Evolutionary conservation across 2,329 filamentous ascomycete genomes (phyloP), one percentile per base, ranked within the genome.

Genomic region (Penicillium hordei): DNA sequence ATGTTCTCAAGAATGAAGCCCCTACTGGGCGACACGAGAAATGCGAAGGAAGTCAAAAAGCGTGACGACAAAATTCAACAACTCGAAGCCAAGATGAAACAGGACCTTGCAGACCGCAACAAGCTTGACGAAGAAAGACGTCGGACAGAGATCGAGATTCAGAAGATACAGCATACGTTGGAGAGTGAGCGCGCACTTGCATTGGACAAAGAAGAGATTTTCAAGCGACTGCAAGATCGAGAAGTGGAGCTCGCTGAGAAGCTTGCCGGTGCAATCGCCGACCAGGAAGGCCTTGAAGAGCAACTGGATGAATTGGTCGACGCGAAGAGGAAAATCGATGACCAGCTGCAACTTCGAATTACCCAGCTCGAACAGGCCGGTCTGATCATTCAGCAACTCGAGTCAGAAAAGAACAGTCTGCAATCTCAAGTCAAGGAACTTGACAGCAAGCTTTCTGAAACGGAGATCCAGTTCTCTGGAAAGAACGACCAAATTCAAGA

Each of bases 141-240:
- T 42, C 89, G 92, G 60, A 90, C 91, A 2, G 90, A 97, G 65
- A 82, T 88, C 15, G 94, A 99, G 69, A 89, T 97, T 68, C 85
- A 93, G 65, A 87, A 90, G 33, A 90, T 97, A 46, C 93, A 97
- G 72, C 91, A 97, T 68, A 96, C 91, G 0, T 82, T 99, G 2
- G 95, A 99, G 74, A 96, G 93, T 64, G 95, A 99, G 75, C 87
- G 94, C 49, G 91, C 93, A n/a, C 82, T 99, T 42, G 94, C 94
- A 1, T 80, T 99, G 5, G 94, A 99, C 76, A 99, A 99, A 73
- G 95, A 99, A 72, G 94, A 99, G 69, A 99, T 99, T 59, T 99
- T 97, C 81, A 95, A 93, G 72, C 86, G 95, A n/a, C 81, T 99
- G 23, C 94, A 97, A 71, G 80, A 88, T 52, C 89, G 94, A n/a